Percentiles rank a stretch among this genome's conserved stretches.
Evolutionary conservation across 768 basidiomycete genomes (phyloP).

Genomic region (Tulasnella sp.): DNA sequence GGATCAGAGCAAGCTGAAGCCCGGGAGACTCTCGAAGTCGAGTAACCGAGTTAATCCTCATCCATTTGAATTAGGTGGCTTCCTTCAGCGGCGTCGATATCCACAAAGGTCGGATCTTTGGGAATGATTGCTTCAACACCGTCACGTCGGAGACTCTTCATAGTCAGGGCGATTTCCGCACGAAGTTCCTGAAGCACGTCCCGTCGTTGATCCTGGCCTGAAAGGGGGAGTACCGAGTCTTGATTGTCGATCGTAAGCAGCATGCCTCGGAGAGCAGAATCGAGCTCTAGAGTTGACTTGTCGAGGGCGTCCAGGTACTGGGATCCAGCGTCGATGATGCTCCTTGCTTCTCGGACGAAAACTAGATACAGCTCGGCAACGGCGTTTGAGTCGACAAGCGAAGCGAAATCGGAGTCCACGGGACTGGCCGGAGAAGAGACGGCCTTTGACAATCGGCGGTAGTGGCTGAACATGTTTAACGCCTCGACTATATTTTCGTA

Average conservation of each 20-base stretch:
- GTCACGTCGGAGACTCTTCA: constrained; percentile 8
- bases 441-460: not conserved
- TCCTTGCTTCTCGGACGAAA: not conserved
- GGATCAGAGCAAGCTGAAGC: not conserved
- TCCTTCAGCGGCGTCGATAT: not conserved
- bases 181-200: not conserved
- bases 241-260: not conserved
- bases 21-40: constrained; percentile 4
- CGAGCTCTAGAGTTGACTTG: constrained; percentile 5
- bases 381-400: not conserved
- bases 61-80: not conserved
- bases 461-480: constrained; percentile 1
- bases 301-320: not conserved
- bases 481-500: constrained; percentile 21
- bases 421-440: not conserved
- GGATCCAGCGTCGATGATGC: constrained; percentile 12
- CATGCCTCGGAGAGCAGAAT: not conserved
- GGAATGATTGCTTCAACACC: not conserved
- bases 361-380: not conserved
- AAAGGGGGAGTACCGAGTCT: not conserved
- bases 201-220: not conserved
- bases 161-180: not conserved
- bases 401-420: not conserved
- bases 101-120: not conserved
- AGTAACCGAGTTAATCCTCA: not conserved